A percentile compares a stretch with the other conserved stretches of the same genome.
phyloP scores from a whole-genome alignment of 169 alveolate species.

The Haemoproteus tartakovskyi region DNA sequence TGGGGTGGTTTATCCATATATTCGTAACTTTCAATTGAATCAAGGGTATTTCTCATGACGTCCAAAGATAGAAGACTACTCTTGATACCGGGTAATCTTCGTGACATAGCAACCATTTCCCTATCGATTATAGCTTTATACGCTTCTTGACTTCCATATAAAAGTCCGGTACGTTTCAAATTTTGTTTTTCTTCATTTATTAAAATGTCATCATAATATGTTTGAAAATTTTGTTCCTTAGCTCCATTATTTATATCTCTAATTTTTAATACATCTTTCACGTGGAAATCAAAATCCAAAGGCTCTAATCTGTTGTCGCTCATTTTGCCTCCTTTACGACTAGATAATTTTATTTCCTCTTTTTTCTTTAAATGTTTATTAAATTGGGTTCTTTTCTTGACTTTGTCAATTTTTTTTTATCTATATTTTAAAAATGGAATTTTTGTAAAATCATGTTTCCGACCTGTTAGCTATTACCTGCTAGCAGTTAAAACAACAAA shows the following conservation, averaged over 20 bases:
- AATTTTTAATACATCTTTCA: conserved; percentile 38
- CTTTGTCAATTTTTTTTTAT: too few species aligned
- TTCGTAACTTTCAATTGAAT: conserved; percentile 30
- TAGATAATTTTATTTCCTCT: too few species aligned
- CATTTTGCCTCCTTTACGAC: too few species aligned
- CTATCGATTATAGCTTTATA: conserved; percentile 59
- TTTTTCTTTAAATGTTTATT: too few species aligned
- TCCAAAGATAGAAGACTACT: conserved; percentile 56
- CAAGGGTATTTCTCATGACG: conserved; percentile 44
- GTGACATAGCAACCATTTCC: conserved; percentile 50
- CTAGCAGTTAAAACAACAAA: too few species aligned
- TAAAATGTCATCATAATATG: conserved; percentile 37
- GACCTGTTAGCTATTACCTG: too few species aligned
- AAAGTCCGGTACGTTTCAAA: conserved; percentile 60
- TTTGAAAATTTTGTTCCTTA: conserved; percentile 44
- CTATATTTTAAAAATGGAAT: too few species aligned
- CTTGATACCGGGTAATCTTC: conserved; percentile 66
- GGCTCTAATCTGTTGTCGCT: conserved; percentile 4
- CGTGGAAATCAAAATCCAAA: conserved; percentile 26
- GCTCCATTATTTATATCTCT: conserved; percentile 54
- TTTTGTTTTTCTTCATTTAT: conserved; percentile 59
- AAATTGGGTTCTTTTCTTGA: too few species aligned
- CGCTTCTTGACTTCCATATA: conserved; percentile 61
- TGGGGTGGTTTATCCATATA: conserved; percentile 30
- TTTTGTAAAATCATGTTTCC: too few species aligned